Evolutionary conservation across 345 rosid genomes (phyloP).

Genomic region (Populus ilicifolia): DNA sequence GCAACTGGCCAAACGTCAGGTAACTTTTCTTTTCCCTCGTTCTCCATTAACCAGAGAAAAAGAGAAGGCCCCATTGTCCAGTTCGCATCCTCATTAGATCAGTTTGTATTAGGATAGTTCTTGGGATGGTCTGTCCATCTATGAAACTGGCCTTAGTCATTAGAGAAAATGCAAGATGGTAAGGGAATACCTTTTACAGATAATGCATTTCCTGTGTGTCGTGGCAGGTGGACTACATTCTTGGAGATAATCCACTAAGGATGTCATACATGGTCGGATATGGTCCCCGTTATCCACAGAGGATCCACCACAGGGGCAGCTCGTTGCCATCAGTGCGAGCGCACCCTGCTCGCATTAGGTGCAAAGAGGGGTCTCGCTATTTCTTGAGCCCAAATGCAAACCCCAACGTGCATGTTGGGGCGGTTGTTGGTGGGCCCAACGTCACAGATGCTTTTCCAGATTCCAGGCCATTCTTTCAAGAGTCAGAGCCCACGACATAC

Average conservation of each 20-base stretch:
- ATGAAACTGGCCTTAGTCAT: not conserved
- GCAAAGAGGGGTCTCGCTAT: conserved; percentile 28
- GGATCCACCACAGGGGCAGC: conserved; percentile 36
- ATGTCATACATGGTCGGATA: conserved; percentile 39
- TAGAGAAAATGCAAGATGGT: not conserved
- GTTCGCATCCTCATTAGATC: not conserved
- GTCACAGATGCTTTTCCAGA: conserved; percentile 31
- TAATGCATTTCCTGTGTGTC: not conserved
- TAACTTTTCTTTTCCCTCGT: not conserved
- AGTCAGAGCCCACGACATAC: conserved; percentile 36
- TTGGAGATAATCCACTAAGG: conserved; percentile 34
- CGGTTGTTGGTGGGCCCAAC: conserved; percentile 36
- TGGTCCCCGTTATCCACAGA: conserved; percentile 25
- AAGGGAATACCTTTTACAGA: not conserved
- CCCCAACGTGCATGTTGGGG: conserved; percentile 31
- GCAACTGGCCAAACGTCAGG: conserved; percentile 33
- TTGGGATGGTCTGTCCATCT: not conserved
- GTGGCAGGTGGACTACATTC: conserved; percentile 34
- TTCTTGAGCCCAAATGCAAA: conserved; percentile 27
- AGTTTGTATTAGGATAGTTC: not conserved
- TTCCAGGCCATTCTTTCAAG: conserved; percentile 30
- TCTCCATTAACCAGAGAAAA: not conserved
- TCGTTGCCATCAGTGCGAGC: conserved; percentile 27
- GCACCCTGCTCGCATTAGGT: conserved; percentile 28
- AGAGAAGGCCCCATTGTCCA: not conserved